Evolutionary conservation across 805 yeast species (phyloP), one percentile per base, ranked within the genome.

Genomic region (Wickerhamomyces sydowiorum): DNA sequence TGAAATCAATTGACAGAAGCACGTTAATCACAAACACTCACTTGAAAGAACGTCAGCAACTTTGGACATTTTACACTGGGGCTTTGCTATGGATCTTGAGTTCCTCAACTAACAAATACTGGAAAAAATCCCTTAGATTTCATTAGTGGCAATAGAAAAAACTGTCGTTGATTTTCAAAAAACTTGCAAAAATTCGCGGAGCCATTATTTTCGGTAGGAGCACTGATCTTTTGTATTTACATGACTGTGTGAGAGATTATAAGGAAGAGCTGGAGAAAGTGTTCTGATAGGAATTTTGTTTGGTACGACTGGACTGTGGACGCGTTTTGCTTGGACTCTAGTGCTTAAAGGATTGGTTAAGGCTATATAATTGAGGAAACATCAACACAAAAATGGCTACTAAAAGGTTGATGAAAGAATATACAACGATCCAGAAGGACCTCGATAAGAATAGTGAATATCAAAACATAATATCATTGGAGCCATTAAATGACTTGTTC

Each of bases 401-500:
- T 1, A 67, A 60, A 40, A 46, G 73, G 45, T 52, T 69, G 12
- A 49, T 67, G 50, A 62, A 65, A 46, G 73, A 69, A 53, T 57
- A 59, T 31, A 49, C 57, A 21, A 38, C 52, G 7, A 49, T 60
- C 6, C 59, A 60, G 46, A 59, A 53, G 38, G 69, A 61, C 30
- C 50, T 62, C 7, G 19, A 25, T 0, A 23, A 34, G 6, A 45
- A 47, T 21, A 32, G 33, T 1, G 44, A 48, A n/a, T 51, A 52
- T 15, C 41, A 55, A 5, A 64, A 66, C 17, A 70, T 79, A 8
- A 40, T 69, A 5, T 35, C 50, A 3, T 59, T 81, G 4, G 61
- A 54, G 29, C 87, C 87, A 1, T 67, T 67, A 36, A 63, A 66
- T 19, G 68, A 77, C 48, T 53, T 82, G 20, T 67, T 66, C 45